Evolutionary conservation across 1,284 basidiomycete genomes (phyloP).

Genomic region (Papiliotrema terrestris): DNA sequence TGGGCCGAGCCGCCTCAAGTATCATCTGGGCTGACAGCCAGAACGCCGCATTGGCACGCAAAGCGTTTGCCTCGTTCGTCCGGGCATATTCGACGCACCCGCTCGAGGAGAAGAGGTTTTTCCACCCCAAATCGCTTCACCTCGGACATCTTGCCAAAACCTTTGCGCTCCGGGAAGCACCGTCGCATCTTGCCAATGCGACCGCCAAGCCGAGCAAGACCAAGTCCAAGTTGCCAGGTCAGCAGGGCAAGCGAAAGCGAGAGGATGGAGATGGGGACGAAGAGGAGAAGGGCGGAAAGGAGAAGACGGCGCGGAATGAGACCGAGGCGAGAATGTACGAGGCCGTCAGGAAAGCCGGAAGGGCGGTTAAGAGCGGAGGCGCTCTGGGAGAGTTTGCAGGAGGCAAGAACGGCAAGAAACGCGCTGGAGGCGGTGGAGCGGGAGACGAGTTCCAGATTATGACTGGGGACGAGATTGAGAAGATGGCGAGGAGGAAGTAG

Average conservation of each 20-base stretch:
- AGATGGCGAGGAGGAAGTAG: conserved; percentile 50
- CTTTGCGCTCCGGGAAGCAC: conserved; percentile 91
- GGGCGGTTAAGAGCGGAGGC: conserved; percentile 73
- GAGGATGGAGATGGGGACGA: conserved; percentile 39
- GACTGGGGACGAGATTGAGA: conserved; percentile 64
- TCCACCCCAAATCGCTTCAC: conserved; percentile 90
- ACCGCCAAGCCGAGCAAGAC: conserved; percentile 16
- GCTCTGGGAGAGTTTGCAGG: conserved; percentile 70
- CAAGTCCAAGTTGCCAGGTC: conserved; percentile 16
- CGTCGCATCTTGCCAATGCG: conserved; percentile 57
- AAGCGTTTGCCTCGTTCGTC: conserved; percentile 87
- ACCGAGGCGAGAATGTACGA: conserved; percentile 83
- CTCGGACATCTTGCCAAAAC: conserved; percentile 95
- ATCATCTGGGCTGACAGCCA: conserved; percentile 39
- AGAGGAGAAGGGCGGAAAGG: conserved; percentile 50
- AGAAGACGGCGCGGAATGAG: conserved; percentile 51
- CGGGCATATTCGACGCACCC: conserved; percentile 98
- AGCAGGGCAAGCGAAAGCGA: conserved; percentile 51
- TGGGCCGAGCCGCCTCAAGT: not conserved
- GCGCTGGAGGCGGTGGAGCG: conserved; percentile 11
- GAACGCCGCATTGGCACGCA: conserved; percentile 74
- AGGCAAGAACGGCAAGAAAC: conserved; percentile 54
- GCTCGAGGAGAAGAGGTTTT: conserved; percentile 88
- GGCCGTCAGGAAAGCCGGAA: conserved; percentile 79
- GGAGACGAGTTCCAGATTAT: conserved; percentile 77